Conservation (phyloP, 306 rosid genomes). For the Cicer cuneatum region DNA sequence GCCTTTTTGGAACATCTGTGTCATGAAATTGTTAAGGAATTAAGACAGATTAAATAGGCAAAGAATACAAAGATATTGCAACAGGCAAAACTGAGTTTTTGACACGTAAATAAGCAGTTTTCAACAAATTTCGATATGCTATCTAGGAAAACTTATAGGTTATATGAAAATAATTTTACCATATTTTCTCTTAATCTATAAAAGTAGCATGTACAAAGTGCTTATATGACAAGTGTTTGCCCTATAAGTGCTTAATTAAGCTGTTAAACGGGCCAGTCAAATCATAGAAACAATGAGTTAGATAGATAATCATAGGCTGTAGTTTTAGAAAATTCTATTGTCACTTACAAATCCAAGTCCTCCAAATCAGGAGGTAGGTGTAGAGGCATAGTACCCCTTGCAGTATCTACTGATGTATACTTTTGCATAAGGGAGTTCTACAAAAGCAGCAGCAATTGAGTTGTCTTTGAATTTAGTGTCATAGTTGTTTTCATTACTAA, state of each 20-base stretch:
- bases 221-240: too few species aligned
- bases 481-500: conserved; percentile 42
- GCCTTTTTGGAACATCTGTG: conserved; percentile 76
- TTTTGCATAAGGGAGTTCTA: conserved; percentile 71
- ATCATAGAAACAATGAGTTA: too few species aligned
- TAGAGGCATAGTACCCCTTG: conserved; percentile 48
- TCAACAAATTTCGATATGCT: too few species aligned
- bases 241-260: too few species aligned
- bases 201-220: too few species aligned
- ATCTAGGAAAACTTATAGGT: too few species aligned
- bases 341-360: conserved; percentile 79
- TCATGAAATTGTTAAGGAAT: conserved; percentile 13
- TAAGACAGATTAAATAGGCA: neutral
- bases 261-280: too few species aligned
- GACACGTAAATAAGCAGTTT: too few species aligned
- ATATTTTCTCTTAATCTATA: too few species aligned
- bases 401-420: conserved; percentile 57
- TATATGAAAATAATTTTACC: too few species aligned
- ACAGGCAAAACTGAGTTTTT: conserved; percentile 6
- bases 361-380: conserved; percentile 60
- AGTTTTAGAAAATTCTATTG: neutral
- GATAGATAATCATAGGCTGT: neutral
- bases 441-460: conserved; percentile 66
- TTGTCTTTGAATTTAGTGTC: conserved; percentile 32
- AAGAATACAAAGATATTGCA: neutral